Conservation (phyloP, 1,284 basidiomycete species). For the Pseudozyma sp. region DNA sequence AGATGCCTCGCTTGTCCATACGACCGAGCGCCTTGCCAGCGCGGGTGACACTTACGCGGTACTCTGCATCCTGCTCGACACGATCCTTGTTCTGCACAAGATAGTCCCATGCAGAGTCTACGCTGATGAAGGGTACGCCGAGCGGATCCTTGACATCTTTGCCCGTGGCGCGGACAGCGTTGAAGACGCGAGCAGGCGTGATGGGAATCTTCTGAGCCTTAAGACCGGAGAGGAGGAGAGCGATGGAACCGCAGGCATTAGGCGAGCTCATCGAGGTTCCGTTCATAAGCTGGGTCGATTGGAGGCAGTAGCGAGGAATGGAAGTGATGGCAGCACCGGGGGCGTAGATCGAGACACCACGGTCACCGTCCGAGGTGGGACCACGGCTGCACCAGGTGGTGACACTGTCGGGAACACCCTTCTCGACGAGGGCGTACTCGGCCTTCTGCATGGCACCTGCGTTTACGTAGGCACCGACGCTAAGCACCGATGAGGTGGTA, state of each 20-base stretch:
- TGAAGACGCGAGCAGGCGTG: constrained; percentile 66
- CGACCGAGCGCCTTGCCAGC: constrained; percentile 61
- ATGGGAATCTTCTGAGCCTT: constrained; percentile 66
- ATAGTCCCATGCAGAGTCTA: constrained; percentile 68
- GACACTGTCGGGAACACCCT: constrained; percentile 63
- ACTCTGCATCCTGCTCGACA: constrained; percentile 66
- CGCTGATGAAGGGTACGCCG: constrained; percentile 67
- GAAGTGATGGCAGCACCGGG: constrained; percentile 69
- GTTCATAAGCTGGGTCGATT: constrained; percentile 68
- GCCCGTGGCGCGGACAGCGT: constrained; percentile 65
- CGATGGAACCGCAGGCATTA: constrained; percentile 66
- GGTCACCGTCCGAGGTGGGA: constrained; percentile 65
- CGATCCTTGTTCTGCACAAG: constrained; percentile 62
- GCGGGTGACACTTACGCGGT: constrained; percentile 62
- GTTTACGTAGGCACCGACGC: constrained; percentile 68
- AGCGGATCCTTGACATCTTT: constrained; percentile 68
- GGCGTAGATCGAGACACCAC: constrained; percentile 67
- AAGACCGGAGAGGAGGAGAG: constrained; percentile 66
- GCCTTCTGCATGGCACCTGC: constrained; percentile 68
- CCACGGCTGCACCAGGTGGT: constrained; percentile 70
- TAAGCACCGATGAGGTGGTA: constrained; percentile 66
- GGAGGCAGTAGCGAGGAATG: constrained; percentile 68
- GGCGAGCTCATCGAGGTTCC: constrained; percentile 69
- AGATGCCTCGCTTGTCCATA: constrained; percentile 65
- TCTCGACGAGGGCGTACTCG: constrained; percentile 68